A percentile compares a stretch with the other conserved stretches of the same genome.
Evolutionary conservation across 1,284 basidiomycete genomes (phyloP).

Genomic region (Laetiporus sulphureus): DNA sequence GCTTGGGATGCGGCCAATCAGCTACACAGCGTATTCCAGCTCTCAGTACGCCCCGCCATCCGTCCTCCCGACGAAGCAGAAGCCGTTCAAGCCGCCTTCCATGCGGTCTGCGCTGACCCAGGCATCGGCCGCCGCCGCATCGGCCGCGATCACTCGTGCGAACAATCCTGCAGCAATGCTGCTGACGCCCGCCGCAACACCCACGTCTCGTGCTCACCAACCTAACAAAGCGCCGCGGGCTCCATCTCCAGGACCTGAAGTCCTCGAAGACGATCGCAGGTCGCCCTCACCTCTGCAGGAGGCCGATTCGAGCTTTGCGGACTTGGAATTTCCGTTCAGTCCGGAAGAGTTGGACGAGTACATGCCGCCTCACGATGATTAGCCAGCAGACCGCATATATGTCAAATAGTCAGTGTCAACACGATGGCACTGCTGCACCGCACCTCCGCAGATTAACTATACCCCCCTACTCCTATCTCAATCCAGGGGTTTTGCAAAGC

Average conservation of each 20-base stretch:
- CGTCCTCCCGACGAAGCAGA: conserved; percentile 7
- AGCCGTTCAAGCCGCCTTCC: conserved; percentile 7
- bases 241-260: not conserved
- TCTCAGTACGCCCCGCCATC: conserved; percentile 3
- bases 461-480: too few relatives aligned
- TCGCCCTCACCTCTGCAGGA: conserved; percentile 1
- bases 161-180: not conserved
- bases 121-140: not conserved
- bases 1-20: conserved; percentile 8
- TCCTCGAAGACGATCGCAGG: not conserved
- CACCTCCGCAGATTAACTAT: too few relatives aligned
- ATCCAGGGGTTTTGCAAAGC: too few relatives aligned
- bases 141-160: not conserved
- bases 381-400: too few relatives aligned
- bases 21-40: not conserved
- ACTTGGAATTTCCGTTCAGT: not conserved
- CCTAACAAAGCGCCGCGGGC: not conserved
- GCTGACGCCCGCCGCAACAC: not conserved
- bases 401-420: too few relatives aligned
- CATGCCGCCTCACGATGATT: too few relatives aligned
- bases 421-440: too few relatives aligned
- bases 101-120: not conserved
- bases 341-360: not conserved
- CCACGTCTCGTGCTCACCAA: not conserved
- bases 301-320: conserved; percentile 7